Evolutionary conservation across 805 yeast genomes (phyloP), one percentile per base, ranked within the genome.

Genomic region (Candida methanosorbosa): DNA sequence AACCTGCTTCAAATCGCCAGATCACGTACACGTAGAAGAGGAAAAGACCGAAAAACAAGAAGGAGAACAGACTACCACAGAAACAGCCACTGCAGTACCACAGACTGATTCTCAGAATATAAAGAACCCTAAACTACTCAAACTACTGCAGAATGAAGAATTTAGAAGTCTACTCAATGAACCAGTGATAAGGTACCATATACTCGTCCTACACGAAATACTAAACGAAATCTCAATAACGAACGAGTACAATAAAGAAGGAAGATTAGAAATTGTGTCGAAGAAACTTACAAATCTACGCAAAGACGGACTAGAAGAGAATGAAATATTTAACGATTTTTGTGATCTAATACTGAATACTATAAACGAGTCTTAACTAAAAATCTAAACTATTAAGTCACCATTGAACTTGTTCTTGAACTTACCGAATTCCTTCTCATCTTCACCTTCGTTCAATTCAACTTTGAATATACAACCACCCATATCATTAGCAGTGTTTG

Each of bases 241-340:
- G 3, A 65, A 66, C 9, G 83, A 76, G 42, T 56, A 59, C 17
- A 64, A 66, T 15, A 38, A 53, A 9, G 85, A 78, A 18, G 76
- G 78, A 16, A 55, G 83, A 24, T 43, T 59, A 18, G 78, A 71
- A 18, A 66, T 80, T 11, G 83, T 83, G 2, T 68, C 75, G 40
- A 66, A 72, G 44, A 76, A 80, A 43, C 58, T 84, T 9, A 63
- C 72, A 7, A 75, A 73, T 35, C 57, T 84, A 13, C 57, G 94
- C 23, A 50, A 48, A 3, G 79, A 81, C 5, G 94, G 94, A 0
- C 36, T 63, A 0, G 85, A 83, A 43, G 72, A 71, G 33, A 84
- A 84, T 48, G 74, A 63, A 40, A 55, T 78, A 18, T 75, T 84
- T 4, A 88, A 82, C 50, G 90, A 81, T 44, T 81, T 83, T 54